Percentiles rank a stretch among this genome's conserved stretches.
Evolutionary conservation across 805 yeast species (phyloP).

Genomic region (Spathaspora arborariae): DNA sequence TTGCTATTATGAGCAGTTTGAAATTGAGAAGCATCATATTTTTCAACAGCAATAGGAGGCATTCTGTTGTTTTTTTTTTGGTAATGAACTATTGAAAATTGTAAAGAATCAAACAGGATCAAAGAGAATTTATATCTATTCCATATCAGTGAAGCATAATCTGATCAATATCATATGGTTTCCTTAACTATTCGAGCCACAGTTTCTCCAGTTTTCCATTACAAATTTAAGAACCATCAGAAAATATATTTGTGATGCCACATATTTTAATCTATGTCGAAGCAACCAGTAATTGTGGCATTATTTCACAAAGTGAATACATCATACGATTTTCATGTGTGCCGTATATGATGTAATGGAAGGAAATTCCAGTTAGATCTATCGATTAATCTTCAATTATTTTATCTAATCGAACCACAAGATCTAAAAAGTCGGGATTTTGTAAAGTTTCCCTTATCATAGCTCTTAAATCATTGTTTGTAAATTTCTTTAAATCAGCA

Average conservation of each 20-base stretch:
- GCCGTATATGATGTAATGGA: no score
- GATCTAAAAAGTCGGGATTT: constrained; percentile 9
- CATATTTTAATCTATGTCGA: not conserved
- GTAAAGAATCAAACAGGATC: not conserved
- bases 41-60: constrained; percentile 15
- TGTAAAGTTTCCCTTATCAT: constrained; percentile 6
- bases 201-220: no score
- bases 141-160: not conserved
- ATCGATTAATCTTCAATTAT: constrained; percentile 4
- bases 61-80: not conserved
- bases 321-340: not conserved
- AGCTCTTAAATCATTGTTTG: constrained; percentile 2
- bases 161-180: no score
- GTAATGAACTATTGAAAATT: no score
- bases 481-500: constrained; percentile 3
- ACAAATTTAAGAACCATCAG: no score
- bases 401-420: constrained; percentile 10
- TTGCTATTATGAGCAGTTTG: constrained; percentile 16
- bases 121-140: not conserved
- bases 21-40: constrained; percentile 23
- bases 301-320: not conserved
- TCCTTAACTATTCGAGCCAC: no score
- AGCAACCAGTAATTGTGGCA: not conserved
- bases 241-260: not conserved
- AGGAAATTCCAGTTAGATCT: no score